phyloP scores from a whole-genome alignment of 805 yeast genomes.

The Spathaspora boniae region DNA sequence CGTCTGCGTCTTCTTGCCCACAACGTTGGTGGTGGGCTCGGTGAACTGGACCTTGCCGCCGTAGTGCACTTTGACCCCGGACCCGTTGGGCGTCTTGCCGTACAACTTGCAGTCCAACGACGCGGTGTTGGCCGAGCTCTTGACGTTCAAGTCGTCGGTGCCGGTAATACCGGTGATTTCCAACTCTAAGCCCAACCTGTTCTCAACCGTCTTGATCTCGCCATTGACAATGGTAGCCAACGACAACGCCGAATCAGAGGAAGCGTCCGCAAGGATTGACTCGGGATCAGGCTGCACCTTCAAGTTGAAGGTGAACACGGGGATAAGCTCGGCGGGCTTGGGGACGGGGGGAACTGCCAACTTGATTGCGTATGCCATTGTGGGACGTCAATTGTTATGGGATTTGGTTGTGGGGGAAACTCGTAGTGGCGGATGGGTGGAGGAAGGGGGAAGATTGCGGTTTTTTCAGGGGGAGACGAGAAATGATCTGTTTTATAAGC shows the following conservation, averaged over 20 bases:
- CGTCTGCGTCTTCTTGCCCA: slow-evolving; percentile 25
- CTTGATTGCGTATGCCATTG: too few relatives aligned
- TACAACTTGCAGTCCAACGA: slow-evolving; percentile 50
- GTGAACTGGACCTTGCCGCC: slow-evolving; percentile 45
- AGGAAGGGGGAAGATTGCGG: neutral
- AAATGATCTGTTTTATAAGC: neutral
- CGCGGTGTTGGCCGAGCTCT: slow-evolving; percentile 21
- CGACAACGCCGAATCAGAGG: slow-evolving; percentile 16
- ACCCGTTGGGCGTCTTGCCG: slow-evolving; percentile 43
- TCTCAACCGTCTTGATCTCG: slow-evolving; percentile 25
- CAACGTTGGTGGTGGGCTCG: slow-evolving; percentile 33
- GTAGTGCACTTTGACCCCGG: slow-evolving; percentile 42
- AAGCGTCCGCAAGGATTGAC: slow-evolving; percentile 14
- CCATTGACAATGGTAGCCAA: slow-evolving; percentile 26
- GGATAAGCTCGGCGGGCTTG: slow-evolving; percentile 24
- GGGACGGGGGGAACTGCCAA: slow-evolving; percentile 14
- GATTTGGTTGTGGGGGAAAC: slow-evolving; percentile 3
- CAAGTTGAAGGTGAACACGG: slow-evolving; percentile 29
- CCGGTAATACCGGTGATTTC: slow-evolving; percentile 34
- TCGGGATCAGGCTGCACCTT: slow-evolving; percentile 20
- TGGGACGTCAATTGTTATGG: too few relatives aligned
- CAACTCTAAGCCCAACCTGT: slow-evolving; percentile 29
- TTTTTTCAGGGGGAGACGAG: neutral
- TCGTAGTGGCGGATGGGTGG: neutral
- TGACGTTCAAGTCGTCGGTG: slow-evolving; percentile 44